Percentiles rank a stretch among this genome's conserved stretches.
These are phyloP conservation scores for Pythium folliculosum DNA, from an alignment of 352 stramenopile species.

Conservation along the genomic window DNA sequence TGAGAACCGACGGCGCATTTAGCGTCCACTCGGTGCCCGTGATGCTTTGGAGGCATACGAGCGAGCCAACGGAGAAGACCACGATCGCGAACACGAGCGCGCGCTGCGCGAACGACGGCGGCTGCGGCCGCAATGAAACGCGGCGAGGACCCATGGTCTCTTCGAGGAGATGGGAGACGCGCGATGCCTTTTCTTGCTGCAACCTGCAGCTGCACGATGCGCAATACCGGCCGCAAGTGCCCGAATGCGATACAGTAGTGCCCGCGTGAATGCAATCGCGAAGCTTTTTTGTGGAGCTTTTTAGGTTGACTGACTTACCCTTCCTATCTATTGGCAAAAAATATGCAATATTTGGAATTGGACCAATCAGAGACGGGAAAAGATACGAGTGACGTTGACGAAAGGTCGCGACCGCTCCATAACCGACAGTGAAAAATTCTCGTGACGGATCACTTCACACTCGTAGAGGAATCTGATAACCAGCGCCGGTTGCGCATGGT, in stretches of 20 bases:
- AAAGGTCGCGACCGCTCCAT: slow-evolving; percentile 13
- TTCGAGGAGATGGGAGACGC: background rate
- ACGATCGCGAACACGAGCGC: slow-evolving; percentile 14
- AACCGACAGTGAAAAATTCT: background rate
- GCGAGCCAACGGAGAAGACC: slow-evolving; percentile 15
- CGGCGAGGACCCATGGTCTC: slow-evolving; percentile 12
- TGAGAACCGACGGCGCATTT: background rate
- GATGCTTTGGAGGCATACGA: slow-evolving; percentile 18
- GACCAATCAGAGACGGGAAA: slow-evolving; percentile 12
- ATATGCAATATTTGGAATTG: background rate
- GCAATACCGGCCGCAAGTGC: too few species aligned
- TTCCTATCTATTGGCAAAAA: too few species aligned
- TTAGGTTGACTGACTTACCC: too few species aligned
- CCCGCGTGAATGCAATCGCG: too few species aligned
- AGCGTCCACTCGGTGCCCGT: slow-evolving; percentile 16
- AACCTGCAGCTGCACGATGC: background rate
- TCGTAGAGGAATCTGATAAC: background rate
- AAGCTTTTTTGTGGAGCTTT: background rate
- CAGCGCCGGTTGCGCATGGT: background rate
- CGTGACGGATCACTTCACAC: background rate
- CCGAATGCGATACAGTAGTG: too few species aligned
- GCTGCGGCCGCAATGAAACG: slow-evolving; percentile 12
- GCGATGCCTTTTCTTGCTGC: background rate
- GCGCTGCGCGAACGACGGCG: slow-evolving; percentile 11
- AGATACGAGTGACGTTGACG: slow-evolving; percentile 11